Conservation (phyloP, 495 filamentous ascomycete genomes). For the Aspergillus affinis region DNA sequence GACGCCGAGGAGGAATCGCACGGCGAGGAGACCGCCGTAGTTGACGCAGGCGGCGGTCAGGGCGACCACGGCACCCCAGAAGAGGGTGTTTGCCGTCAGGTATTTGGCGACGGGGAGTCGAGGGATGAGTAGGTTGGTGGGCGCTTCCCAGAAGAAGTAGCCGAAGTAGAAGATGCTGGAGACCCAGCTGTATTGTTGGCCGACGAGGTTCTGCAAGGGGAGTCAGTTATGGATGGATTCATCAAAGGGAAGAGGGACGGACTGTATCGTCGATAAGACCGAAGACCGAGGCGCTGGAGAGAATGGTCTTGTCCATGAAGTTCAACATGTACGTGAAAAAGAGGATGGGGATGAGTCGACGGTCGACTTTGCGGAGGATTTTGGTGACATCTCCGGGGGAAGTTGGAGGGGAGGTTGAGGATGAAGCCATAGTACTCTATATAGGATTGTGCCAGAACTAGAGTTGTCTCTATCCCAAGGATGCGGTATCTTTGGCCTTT, state of each 20-base stretch:
- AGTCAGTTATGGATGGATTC: constrained; percentile 29
- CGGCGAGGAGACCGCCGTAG: constrained; percentile 33
- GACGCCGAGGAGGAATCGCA: constrained; percentile 52
- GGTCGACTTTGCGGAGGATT: constrained; percentile 42
- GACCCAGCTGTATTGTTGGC: constrained; percentile 59
- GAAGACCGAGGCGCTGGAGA: constrained; percentile 55
- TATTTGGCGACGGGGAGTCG: constrained; percentile 55
- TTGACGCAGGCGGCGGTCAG: constrained; percentile 38
- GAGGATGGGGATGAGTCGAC: constrained; percentile 43
- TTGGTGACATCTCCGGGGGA: not conserved
- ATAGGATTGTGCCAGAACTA: not conserved
- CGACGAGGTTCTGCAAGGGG: constrained; percentile 37
- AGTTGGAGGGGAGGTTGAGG: not conserved
- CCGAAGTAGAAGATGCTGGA: constrained; percentile 64
- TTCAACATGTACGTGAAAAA: constrained; percentile 37
- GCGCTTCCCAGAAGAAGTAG: constrained; percentile 44
- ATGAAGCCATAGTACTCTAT: not conserved
- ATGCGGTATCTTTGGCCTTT: not conserved
- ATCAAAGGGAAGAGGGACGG: not conserved
- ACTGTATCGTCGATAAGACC: constrained; percentile 45
- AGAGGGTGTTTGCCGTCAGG: constrained; percentile 51
- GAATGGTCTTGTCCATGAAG: constrained; percentile 54
- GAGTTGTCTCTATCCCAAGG: not conserved
- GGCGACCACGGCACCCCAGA: constrained; percentile 59
- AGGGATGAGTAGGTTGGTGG: constrained; percentile 46